These are phyloP conservation scores for Chrysosporium keratinophilum DNA, from an alignment of 2,329 filamentous ascomycete genomes.

Conservation along the genomic window DNA sequence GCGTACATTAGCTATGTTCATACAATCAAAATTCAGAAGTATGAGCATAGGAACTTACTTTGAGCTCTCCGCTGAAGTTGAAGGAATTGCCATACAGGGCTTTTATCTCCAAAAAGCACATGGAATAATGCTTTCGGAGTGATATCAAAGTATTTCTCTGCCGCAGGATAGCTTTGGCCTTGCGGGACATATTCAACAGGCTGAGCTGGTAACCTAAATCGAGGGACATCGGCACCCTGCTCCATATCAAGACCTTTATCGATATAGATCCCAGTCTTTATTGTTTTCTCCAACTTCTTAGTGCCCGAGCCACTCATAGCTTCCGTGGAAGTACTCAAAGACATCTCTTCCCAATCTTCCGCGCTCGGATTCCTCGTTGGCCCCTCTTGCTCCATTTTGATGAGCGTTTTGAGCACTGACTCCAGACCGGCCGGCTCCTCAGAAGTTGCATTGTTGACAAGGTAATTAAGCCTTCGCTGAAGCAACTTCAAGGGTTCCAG, in stretches of 20 bases:
- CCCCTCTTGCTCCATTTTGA: slow-evolving; percentile 59
- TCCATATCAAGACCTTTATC: slow-evolving; percentile 51
- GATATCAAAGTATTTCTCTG: slow-evolving; percentile 76
- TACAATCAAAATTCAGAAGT: not conserved
- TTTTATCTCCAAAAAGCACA: slow-evolving; percentile 92
- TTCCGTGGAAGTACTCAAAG: slow-evolving; percentile 47
- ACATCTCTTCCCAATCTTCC: slow-evolving; percentile 86
- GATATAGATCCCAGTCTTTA: slow-evolving; percentile 50
- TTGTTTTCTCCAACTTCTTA: slow-evolving; percentile 38
- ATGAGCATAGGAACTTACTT: slow-evolving; percentile 29
- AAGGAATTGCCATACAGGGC: slow-evolving; percentile 81
- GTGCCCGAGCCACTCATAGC: slow-evolving; percentile 28
- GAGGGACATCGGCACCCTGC: slow-evolving; percentile 45
- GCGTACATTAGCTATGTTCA: slow-evolving; percentile 15
- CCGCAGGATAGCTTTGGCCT: slow-evolving; percentile 63
- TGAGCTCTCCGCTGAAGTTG: slow-evolving; percentile 73
- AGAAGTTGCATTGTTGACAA: slow-evolving; percentile 69
- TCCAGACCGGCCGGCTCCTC: slow-evolving; percentile 59
- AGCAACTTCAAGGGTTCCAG: slow-evolving; percentile 75
- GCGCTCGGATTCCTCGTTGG: slow-evolving; percentile 58
- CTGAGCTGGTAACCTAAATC: slow-evolving; percentile 70
- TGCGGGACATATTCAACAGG: slow-evolving; percentile 76
- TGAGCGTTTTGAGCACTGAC: slow-evolving; percentile 59
- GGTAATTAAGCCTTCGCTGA: slow-evolving; percentile 70
- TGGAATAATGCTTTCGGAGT: slow-evolving; percentile 93